Conservation (phyloP, 176 grass and related monocot genomes). For the Poa pratensis region DNA sequence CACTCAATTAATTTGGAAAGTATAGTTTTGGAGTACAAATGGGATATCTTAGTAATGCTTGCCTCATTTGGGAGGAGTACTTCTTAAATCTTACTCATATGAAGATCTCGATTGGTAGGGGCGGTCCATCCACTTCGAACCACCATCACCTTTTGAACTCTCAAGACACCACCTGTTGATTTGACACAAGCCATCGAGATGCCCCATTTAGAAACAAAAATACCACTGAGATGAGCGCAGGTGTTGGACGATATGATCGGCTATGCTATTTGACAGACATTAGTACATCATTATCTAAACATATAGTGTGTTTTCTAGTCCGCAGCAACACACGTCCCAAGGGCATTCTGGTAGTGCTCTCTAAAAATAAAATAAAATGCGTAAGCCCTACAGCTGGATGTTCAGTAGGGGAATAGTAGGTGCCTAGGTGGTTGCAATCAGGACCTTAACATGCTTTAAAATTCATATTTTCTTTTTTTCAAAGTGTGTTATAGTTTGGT, state of each 20-base stretch:
- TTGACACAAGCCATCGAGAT: background rate
- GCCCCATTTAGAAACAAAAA: background rate
- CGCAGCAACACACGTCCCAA: background rate
- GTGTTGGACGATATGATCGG: background rate
- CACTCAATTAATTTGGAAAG: slow-evolving; percentile 18
- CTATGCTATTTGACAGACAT: background rate
- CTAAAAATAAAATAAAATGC: background rate
- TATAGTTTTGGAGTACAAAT: background rate
- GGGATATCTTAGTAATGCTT: background rate
- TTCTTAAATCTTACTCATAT: slow-evolving; percentile 6
- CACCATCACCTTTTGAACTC: background rate
- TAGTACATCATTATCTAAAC: background rate
- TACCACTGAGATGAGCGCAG: background rate
- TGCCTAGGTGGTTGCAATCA: slow-evolving; percentile 3
- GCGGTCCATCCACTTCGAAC: background rate
- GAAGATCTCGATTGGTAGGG: background rate
- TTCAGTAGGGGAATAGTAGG: background rate
- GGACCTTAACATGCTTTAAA: background rate
- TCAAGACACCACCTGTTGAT: background rate
- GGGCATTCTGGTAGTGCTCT: background rate
- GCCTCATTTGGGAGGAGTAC: background rate
- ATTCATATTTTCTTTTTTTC: background rate
- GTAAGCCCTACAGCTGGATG: background rate
- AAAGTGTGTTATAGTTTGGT: background rate
- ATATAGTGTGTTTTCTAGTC: background rate